A percentile compares a stretch with the other conserved stretches of the same genome.
Conservation (phyloP, 2,329 filamentous ascomycete species). For the Talaromyces verruculosus region DNA sequence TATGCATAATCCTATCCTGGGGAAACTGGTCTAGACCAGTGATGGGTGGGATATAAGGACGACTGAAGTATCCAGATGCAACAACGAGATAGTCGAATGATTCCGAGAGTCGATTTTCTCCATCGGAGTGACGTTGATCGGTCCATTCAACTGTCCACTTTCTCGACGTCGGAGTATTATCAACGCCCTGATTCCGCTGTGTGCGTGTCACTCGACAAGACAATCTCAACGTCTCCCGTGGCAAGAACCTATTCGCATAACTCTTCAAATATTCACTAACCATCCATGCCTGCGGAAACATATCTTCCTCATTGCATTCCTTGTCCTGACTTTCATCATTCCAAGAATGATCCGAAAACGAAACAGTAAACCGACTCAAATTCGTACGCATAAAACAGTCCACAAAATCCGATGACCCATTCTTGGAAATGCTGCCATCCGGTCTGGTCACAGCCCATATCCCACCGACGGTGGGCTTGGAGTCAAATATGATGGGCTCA, state of each 20-base stretch:
- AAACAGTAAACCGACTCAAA: slow-evolving; percentile 72
- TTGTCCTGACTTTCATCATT: slow-evolving; percentile 30
- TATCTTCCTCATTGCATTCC: slow-evolving; percentile 43
- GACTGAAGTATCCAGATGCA: slow-evolving; percentile 74
- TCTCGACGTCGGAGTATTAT: slow-evolving; percentile 28
- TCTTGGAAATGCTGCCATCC: slow-evolving; percentile 38
- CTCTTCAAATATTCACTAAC: slow-evolving; percentile 69
- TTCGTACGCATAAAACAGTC: slow-evolving; percentile 63
- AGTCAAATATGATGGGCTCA: slow-evolving; percentile 69
- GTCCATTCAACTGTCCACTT: slow-evolving; percentile 43
- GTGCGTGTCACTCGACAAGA: slow-evolving; percentile 44
- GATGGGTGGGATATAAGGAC: slow-evolving; percentile 54
- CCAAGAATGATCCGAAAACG: slow-evolving; percentile 66
- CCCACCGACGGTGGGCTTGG: slow-evolving; percentile 65
- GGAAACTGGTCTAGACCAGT: slow-evolving; percentile 33
- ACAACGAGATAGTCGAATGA: slow-evolving; percentile 70
- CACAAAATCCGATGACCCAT: slow-evolving; percentile 36
- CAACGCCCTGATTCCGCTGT: slow-evolving; percentile 23
- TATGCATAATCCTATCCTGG: slow-evolving; percentile 61
- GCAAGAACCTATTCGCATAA: slow-evolving; percentile 62
- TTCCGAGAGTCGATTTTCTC: slow-evolving; percentile 24
- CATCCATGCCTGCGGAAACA: slow-evolving; percentile 75
- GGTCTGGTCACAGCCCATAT: slow-evolving; percentile 63
- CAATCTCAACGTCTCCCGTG: slow-evolving; percentile 49
- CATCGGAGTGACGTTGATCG: not conserved